phyloP scores from a whole-genome alignment of 768 basidiomycete genomes.

The Lactarius psammicola region DNA sequence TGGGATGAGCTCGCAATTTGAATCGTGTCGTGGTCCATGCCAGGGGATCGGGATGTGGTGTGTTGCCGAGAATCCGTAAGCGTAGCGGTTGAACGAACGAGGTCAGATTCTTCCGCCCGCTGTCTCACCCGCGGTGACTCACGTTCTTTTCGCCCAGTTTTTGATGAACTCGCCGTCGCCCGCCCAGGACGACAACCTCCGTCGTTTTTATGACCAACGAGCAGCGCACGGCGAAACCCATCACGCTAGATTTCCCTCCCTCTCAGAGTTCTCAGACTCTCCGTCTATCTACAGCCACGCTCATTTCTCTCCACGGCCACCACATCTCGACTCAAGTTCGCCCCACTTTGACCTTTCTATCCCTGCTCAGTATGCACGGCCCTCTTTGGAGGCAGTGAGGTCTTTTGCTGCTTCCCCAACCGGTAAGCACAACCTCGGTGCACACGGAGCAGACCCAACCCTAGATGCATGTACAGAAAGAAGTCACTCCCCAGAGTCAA shows the following conservation, averaged over 20 bases:
- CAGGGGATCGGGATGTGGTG: background rate
- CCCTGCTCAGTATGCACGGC: conserved; percentile 26
- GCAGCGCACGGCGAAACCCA: conserved; percentile 48
- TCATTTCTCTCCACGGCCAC: conserved; percentile 53
- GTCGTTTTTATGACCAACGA: conserved; percentile 54
- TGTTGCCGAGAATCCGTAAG: background rate
- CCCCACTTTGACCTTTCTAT: conserved; percentile 35
- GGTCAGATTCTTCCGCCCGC: background rate
- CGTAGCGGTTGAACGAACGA: background rate
- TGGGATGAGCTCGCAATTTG: conserved; percentile 56
- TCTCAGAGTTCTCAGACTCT: conserved; percentile 61
- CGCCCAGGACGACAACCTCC: conserved; percentile 48
- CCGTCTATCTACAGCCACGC: conserved; percentile 67
- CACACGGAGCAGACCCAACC: conserved; percentile 38
- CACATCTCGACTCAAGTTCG: conserved; percentile 34
- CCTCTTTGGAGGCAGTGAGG: conserved; percentile 18
- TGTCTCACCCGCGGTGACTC: conserved; percentile 19
- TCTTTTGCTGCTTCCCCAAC: conserved; percentile 36
- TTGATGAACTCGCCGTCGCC: conserved; percentile 40
- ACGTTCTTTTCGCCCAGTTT: conserved; percentile 35
- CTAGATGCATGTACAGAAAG: conserved; percentile 29
- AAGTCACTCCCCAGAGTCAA: conserved; percentile 28
- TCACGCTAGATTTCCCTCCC: conserved; percentile 49
- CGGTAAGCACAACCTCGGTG: conserved; percentile 47
- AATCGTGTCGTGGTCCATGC: conserved; percentile 29